Conservation (phyloP, 129 eudicot genomes). For the Escallonia herrerae region DNA sequence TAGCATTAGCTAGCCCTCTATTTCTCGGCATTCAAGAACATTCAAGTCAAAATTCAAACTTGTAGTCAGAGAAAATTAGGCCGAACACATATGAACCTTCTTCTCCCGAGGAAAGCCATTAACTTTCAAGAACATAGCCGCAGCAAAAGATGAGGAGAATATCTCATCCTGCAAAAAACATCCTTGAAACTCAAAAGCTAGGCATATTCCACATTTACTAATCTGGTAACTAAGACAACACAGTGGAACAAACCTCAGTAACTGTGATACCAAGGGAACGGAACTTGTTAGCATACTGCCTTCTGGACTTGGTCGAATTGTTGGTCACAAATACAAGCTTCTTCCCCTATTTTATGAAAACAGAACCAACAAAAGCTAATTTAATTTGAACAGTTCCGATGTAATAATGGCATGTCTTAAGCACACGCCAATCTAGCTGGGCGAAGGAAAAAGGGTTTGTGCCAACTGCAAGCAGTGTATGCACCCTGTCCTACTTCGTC, state of each 20-base stretch:
- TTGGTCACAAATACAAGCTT: constrained; percentile 88
- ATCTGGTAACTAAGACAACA: not conserved
- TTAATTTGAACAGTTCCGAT: no score
- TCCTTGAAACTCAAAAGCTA: not conserved
- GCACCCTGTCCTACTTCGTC: not conserved
- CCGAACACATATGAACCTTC: constrained; percentile 41
- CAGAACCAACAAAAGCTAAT: no score
- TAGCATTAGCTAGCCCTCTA: not conserved
- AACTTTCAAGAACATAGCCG: constrained; percentile 77
- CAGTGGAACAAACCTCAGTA: constrained; percentile 37
- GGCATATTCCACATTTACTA: not conserved
- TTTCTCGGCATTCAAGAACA: not conserved
- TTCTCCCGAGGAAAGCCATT: constrained; percentile 66
- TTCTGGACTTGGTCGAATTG: constrained; percentile 72
- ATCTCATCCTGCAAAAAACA: constrained; percentile 72
- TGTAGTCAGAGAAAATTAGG: not conserved
- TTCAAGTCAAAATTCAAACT: not conserved
- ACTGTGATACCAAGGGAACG: constrained; percentile 74
- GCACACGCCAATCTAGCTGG: no score
- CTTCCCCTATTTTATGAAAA: constrained; percentile 49
- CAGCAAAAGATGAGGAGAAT: constrained; percentile 82
- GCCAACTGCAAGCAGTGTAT: no score
- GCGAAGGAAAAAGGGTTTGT: not conserved
- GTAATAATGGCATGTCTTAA: no score
- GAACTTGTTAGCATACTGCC: constrained; percentile 63